Conservation (phyloP, 805 yeast genomes). For the Metschnikowia bowlesiae region DNA sequence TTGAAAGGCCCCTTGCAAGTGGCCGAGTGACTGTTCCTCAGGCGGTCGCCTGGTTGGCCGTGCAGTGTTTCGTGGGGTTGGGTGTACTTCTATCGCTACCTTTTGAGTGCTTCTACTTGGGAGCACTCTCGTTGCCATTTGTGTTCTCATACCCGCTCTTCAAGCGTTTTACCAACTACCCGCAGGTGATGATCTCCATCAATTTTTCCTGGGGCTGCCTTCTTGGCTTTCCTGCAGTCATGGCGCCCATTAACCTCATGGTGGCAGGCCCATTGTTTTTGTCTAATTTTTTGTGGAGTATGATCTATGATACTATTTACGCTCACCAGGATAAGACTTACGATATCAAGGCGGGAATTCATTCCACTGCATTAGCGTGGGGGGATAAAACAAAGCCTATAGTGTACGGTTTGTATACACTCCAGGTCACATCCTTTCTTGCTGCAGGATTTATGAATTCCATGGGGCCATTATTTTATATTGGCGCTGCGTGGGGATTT, state of each 20-base stretch:
- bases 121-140: conserved; percentile 73
- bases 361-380: conserved; percentile 96
- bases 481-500: conserved; percentile 64
- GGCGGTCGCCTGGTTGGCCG: conserved; percentile 68
- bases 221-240: conserved; percentile 95
- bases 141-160: conserved; percentile 89
- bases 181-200: conserved; percentile 75
- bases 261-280: conserved; percentile 76
- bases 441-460: conserved; percentile 71
- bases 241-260: conserved; percentile 64
- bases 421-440: conserved; percentile 62
- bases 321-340: conserved; percentile 95
- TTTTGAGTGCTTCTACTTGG: conserved; percentile 72
- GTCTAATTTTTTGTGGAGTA: conserved; percentile 84
- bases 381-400: conserved; percentile 72
- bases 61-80: conserved; percentile 70
- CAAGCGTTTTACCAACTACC: conserved; percentile 93
- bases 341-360: conserved; percentile 87
- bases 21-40: conserved; percentile 69
- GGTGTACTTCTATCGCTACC: conserved; percentile 73
- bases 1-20: conserved; percentile 88
- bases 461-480: conserved; percentile 80
- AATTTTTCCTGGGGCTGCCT: conserved; percentile 95
- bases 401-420: conserved; percentile 55
- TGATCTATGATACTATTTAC: conserved; percentile 92